These are phyloP conservation scores for Opeltia flavorubescens DNA, from an alignment of 495 filamentous ascomycete genomes.

Conservation along the genomic window DNA sequence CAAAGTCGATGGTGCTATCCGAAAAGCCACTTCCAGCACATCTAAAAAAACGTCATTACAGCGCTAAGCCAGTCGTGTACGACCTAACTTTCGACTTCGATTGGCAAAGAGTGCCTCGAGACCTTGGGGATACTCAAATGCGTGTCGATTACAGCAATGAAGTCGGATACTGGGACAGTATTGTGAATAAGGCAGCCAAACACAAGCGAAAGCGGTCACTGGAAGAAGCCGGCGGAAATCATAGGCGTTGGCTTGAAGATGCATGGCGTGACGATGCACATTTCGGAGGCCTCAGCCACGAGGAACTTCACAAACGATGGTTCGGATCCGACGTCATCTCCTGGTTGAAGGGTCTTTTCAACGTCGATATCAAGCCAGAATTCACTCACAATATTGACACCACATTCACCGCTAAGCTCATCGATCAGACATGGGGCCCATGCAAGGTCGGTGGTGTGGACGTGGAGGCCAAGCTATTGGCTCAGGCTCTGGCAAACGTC, in stretches of 20 bases:
- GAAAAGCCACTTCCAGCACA: constrained; percentile 14
- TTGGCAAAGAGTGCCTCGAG: constrained; percentile 19
- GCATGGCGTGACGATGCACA: constrained; percentile 21
- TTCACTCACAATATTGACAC: constrained; percentile 9
- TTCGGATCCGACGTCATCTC: constrained; percentile 11
- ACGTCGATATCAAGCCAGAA: constrained; percentile 5
- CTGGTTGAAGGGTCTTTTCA: neutral
- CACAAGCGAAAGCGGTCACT: constrained; percentile 12
- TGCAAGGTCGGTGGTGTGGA: neutral
- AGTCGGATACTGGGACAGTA: constrained; percentile 21
- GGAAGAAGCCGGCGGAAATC: constrained; percentile 13
- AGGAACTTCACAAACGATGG: constrained; percentile 18
- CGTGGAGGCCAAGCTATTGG: constrained; percentile 4
- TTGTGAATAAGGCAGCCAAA: constrained; percentile 15
- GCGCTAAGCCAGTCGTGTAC: constrained; percentile 11
- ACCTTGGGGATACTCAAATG: constrained; percentile 20
- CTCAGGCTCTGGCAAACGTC: constrained; percentile 14
- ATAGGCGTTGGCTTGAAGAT: constrained; percentile 21
- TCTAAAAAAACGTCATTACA: constrained; percentile 5
- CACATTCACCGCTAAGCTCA: constrained; percentile 7
- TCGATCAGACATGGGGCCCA: constrained; percentile 10
- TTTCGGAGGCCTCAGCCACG: constrained; percentile 5
- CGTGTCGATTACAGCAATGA: constrained; percentile 26
- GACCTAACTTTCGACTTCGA: constrained; percentile 25
- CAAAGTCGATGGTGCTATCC: constrained; percentile 11